Evolutionary conservation across 805 yeast genomes (phyloP), one percentile per base, ranked within the genome.

Genomic region (Starmerella khaoyaiensis): DNA sequence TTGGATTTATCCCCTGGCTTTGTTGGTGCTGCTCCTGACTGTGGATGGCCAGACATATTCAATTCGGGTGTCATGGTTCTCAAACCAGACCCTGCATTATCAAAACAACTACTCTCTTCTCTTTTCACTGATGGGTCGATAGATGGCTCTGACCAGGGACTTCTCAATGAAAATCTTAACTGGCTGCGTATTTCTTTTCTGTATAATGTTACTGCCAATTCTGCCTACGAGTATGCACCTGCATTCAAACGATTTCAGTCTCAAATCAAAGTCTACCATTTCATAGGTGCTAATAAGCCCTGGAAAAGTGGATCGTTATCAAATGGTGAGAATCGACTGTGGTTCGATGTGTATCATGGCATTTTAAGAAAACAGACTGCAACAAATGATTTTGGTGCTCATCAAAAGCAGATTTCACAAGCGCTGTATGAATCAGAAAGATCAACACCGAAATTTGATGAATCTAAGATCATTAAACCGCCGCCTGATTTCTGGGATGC

Each of bases 141-240:
- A 49, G 96, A 84, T 58, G 94, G 94, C 28, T 87, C 93, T 2
- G 96, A 84, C 58, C 96, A 84, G 57, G 96, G 96, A 10, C 63
- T 84, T 25, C 63, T 84, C 45, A 84, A 84, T 57, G 80, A 79
- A 32, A 29, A 14, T 49, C 24, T 53, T 2, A 56, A 59, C 37
- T 86, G 96, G 95, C 57, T 64, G 22, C 67, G 72, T 32, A 59
- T 90, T 33, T 86, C 96, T 2, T 87, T 86, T 50, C 49, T 72
- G 31, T 87, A 74, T 63, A 87, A 87, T 52, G 93, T 87, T 22
- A 87, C 96, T 37, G 67, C 72, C 24, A 27, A 40, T 12, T 56
- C 69, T 6, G 26, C 43, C 12, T 81, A 81, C 53, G 77, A 81
- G 58, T 79, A 76, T 57, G 60, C 65, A 16, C 90, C 93, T 0